phyloP scores from a whole-genome alignment of 2,329 filamentous ascomycete species.

The Paraconiothyrium sp. region DNA sequence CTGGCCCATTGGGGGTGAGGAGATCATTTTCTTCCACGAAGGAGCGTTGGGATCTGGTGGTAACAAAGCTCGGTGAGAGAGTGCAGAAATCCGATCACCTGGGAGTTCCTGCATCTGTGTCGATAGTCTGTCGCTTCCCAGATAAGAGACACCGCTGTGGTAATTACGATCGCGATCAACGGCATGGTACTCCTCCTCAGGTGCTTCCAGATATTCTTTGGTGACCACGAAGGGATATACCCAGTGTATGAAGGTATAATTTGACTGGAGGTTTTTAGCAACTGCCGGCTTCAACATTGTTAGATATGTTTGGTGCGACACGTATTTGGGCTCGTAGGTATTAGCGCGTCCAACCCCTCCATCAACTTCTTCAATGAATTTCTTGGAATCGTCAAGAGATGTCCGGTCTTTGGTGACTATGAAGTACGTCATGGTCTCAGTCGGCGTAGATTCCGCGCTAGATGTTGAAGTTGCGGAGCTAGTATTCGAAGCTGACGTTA shows the following conservation, averaged over 20 bases:
- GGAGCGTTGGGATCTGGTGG: background rate
- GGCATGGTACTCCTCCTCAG: background rate
- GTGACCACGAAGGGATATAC: background rate
- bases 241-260: background rate
- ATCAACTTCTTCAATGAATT: conserved; percentile 5
- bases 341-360: background rate
- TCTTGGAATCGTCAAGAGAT: conserved; percentile 5
- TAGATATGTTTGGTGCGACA: conserved; percentile 3
- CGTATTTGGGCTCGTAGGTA: background rate
- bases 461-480: background rate
- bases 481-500: background rate
- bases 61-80: background rate
- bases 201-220: background rate
- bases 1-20: background rate
- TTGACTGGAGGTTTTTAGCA: background rate
- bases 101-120: no score
- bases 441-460: background rate
- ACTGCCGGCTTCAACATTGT: background rate
- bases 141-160: background rate
- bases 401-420: conserved; percentile 5
- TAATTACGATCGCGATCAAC: background rate
- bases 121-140: background rate
- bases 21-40: conserved; percentile 9
- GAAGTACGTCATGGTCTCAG: background rate
- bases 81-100: background rate